Percentiles rank a stretch among this genome's conserved stretches.
Evolutionary conservation across 2,329 filamentous ascomycete genomes (phyloP).

Genomic region (Cyphellophora attinorum): DNA sequence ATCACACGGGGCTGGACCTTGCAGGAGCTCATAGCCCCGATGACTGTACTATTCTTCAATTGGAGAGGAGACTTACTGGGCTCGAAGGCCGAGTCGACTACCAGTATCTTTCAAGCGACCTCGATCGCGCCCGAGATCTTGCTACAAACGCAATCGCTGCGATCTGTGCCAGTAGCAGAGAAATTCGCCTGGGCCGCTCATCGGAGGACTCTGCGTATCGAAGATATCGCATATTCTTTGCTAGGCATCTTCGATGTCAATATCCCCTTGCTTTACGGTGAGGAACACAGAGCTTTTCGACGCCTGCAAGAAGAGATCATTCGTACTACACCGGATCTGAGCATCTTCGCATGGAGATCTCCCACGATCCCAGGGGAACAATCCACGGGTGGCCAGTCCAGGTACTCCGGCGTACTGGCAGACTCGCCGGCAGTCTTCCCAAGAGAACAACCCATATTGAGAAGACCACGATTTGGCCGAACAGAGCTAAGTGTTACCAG

Average conservation of each 20-base stretch:
- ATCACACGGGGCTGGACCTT: slow-evolving; percentile 17
- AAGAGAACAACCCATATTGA: too few relatives aligned
- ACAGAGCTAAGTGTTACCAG: too few relatives aligned
- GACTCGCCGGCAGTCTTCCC: too few relatives aligned
- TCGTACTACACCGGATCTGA: slow-evolving; percentile 5
- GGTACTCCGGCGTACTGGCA: too few relatives aligned
- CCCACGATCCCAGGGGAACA: too few relatives aligned
- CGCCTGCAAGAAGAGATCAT: slow-evolving; percentile 11
- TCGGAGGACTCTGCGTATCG: slow-evolving; percentile 9
- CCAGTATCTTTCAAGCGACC: neutral
- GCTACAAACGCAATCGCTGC: too few relatives aligned
- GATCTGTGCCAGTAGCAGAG: slow-evolving; percentile 16
- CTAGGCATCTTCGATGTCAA: slow-evolving; percentile 21
- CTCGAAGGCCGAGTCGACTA: neutral
- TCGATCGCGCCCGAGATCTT: too few relatives aligned
- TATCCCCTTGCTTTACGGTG: slow-evolving; percentile 25
- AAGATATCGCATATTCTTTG: slow-evolving; percentile 23
- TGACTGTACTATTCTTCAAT: slow-evolving; percentile 10
- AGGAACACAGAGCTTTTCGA: slow-evolving; percentile 10
- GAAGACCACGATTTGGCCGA: too few relatives aligned
- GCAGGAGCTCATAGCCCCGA: slow-evolving; percentile 16
- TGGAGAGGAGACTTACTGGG: slow-evolving; percentile 2
- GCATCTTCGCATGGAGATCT: slow-evolving; percentile 13
- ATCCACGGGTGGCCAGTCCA: too few relatives aligned
- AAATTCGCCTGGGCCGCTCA: slow-evolving; percentile 13